These are phyloP conservation scores for Cystobasidium ongulense DNA, from an alignment of 768 basidiomycete genomes.

Conservation along the genomic window DNA sequence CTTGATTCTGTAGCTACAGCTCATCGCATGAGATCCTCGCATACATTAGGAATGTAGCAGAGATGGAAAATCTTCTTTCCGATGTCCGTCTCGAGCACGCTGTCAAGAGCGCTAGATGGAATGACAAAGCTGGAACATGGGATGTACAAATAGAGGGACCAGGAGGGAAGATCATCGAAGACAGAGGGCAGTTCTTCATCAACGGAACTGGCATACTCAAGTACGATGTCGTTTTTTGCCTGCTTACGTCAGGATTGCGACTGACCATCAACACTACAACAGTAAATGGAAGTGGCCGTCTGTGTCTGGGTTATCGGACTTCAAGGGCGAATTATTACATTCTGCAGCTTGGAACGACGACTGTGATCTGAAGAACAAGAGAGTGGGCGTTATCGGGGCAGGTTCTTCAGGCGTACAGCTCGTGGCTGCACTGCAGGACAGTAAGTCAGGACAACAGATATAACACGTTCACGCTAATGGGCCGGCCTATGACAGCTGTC, in stretches of 20 bases:
- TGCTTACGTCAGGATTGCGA: neutral
- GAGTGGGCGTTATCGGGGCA: slow-evolving; percentile 41
- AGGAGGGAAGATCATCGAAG: slow-evolving; percentile 38
- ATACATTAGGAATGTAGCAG: slow-evolving; percentile 49
- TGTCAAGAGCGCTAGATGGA: slow-evolving; percentile 52
- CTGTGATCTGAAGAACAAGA: slow-evolving; percentile 40
- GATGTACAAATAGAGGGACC: slow-evolving; percentile 45
- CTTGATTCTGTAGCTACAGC: slow-evolving; percentile 47
- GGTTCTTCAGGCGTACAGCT: slow-evolving; percentile 32
- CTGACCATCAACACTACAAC: slow-evolving; percentile 15
- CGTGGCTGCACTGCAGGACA: slow-evolving; percentile 18
- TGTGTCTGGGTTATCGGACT: slow-evolving; percentile 54
- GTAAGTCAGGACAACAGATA: neutral
- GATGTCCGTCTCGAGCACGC: slow-evolving; percentile 42
- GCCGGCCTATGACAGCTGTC: too few species aligned
- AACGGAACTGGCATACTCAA: slow-evolving; percentile 50
- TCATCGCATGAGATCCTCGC: slow-evolving; percentile 56
- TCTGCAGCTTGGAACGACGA: slow-evolving; percentile 55
- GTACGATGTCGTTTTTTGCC: neutral
- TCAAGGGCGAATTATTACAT: slow-evolving; percentile 57
- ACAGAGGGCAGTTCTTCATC: slow-evolving; percentile 50
- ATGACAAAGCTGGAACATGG: slow-evolving; percentile 55
- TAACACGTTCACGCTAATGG: too few species aligned
- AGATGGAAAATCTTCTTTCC: slow-evolving; percentile 10
- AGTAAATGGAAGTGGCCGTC: slow-evolving; percentile 61